Percentiles rank a stretch among this genome's conserved stretches.
phyloP scores from a whole-genome alignment of 306 rosid species.

The Herpetospermum pedunculosum region DNA sequence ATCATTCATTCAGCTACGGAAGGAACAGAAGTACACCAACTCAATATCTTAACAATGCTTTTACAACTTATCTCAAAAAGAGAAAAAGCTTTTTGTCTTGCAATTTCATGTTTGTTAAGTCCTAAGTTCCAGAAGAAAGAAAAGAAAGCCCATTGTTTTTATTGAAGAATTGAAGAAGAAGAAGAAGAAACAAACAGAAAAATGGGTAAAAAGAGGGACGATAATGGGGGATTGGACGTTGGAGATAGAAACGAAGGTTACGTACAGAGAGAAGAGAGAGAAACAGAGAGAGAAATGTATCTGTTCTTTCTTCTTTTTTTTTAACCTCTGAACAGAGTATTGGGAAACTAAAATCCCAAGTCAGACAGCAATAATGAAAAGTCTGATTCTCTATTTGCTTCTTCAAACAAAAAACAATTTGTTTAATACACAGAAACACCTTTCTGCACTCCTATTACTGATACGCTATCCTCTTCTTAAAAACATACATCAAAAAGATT shows the following conservation, averaged over 20 bases:
- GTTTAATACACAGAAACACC: too few species aligned
- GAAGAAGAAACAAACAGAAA: not conserved
- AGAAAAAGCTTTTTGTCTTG: too few species aligned
- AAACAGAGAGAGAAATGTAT: constrained; percentile 13
- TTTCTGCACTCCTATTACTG: too few species aligned
- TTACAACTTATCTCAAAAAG: too few species aligned
- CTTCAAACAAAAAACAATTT: not conserved
- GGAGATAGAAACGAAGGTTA: constrained; percentile 8
- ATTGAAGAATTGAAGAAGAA: too few species aligned
- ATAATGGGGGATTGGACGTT: not conserved
- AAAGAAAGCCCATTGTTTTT: too few species aligned
- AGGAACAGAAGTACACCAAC: not conserved
- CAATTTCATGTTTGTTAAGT: not conserved
- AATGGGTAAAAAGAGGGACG: not conserved
- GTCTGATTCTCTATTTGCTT: constrained; percentile 8
- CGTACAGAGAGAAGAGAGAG: not conserved
- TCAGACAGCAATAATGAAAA: constrained; percentile 57
- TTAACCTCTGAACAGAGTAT: constrained; percentile 10
- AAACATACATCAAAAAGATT: constrained; percentile 35
- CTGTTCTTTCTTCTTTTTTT: constrained; percentile 34
- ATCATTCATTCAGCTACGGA: not conserved
- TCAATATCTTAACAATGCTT: not conserved
- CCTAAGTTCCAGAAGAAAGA: not conserved
- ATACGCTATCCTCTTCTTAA: constrained; percentile 44
- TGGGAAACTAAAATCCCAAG: constrained; percentile 75